phyloP scores from a whole-genome alignment of 2,329 filamentous ascomycete genomes.

The Stagonosporopsis rhizophila region DNA sequence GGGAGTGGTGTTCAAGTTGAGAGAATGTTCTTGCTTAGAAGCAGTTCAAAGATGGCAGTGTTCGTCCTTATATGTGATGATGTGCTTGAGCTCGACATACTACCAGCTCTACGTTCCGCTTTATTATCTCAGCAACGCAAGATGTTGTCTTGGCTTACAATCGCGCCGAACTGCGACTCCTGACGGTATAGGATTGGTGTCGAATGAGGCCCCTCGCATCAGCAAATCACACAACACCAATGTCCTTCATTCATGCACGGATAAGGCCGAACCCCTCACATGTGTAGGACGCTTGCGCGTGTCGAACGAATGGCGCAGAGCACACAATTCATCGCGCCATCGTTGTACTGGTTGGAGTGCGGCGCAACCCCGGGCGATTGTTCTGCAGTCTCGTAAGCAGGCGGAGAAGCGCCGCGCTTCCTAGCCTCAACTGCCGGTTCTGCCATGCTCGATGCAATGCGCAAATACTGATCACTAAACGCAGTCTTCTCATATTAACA shows the following conservation, averaged over 20 bases:
- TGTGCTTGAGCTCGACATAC: slow-evolving; percentile 3
- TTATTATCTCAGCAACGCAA: slow-evolving; percentile 13
- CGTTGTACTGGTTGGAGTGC: background rate
- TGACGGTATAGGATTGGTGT: background rate
- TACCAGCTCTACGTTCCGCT: slow-evolving; percentile 4
- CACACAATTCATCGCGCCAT: slow-evolving; percentile 13
- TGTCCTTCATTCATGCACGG: background rate
- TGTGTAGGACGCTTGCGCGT: background rate
- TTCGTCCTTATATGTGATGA: background rate
- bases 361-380: background rate
- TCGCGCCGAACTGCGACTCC: background rate
- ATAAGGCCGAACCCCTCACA: background rate
- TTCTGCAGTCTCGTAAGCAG: slow-evolving; percentile 1
- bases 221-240: slow-evolving; percentile 2
- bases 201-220: background rate
- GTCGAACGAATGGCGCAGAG: slow-evolving; percentile 2
- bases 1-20: background rate
- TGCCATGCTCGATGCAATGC: background rate
- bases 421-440: background rate
- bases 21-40: background rate
- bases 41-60: background rate
- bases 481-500: background rate
- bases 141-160: background rate
- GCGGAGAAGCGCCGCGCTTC: slow-evolving; percentile 7
- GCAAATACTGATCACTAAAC: background rate